Base-by-base conservation (phyloP, 768 basidiomycete genomes). In the Phylloporus sp. region DNA sequence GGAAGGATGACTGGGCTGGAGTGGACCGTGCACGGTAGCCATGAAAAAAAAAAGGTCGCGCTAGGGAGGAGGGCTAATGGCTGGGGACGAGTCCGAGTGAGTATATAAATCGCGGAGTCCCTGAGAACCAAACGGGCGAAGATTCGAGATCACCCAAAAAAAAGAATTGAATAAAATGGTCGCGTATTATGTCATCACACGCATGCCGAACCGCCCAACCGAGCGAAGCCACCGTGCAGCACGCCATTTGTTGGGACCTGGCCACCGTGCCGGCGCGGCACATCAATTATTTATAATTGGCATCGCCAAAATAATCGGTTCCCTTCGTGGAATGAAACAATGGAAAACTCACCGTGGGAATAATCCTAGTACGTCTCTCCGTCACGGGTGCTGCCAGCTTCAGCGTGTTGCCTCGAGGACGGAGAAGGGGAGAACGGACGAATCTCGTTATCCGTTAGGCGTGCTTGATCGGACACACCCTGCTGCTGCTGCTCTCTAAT, bases 341-440 rank as follows among this genome's bases (percentile, higher is more conserved):
- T 54, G 56, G 53, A 60, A 60, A 63, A 62, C 64, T 62, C 51
- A 64, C 64, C 64, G 62, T 64, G 62, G 34, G 59, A 65, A 54
- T 4, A 17, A 28, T 2, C 20, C 34, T 8, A 51, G 46, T 57
- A 50, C 41, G 42, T 39, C 49, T 48, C 55, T 46, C 31, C 44
- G n/a, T n/a, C n/a, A n/a, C n/a, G n/a, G 15, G 48, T 38, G 40
- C 28, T 44, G 46, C 39, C 22, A 32, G 21, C 39, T 42, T 43
- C 46, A 34, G 50, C 48, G 43, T 53, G 54, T 34, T 46, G 47
- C 63, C 63, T 65, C 61, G 65, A 65, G 63, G 63, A 60, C 58
- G 54, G 57, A 65, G 63, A 60, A 56, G 54, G 57, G 21, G 42
- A 61, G 53, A 65, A 64, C 56, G 41, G 42, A 52, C 60, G 54